Evolutionary conservation across 208 protist genomes (phyloP).

Genomic region (Crithidia brevicula): DNA sequence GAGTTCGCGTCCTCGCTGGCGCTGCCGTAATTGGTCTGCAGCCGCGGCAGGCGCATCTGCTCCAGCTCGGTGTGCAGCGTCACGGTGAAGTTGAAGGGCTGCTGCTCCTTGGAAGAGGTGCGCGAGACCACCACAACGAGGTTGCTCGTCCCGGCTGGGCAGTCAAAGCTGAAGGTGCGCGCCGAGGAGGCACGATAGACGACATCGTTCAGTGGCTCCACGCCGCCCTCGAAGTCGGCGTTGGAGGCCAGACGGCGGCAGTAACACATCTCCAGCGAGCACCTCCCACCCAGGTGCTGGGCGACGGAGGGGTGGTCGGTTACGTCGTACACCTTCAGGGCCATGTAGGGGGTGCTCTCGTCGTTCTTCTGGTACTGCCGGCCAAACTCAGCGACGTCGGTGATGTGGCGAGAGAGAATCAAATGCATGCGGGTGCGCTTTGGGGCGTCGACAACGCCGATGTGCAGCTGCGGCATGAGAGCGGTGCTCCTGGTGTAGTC

Average conservation of each 20-base stretch:
- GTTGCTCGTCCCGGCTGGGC: constrained; percentile 68
- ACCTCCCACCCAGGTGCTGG: constrained; percentile 62
- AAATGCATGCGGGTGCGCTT: constrained; percentile 79
- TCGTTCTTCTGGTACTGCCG: constrained; percentile 66
- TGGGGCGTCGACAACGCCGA: constrained; percentile 65
- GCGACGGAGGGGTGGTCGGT: constrained; percentile 75
- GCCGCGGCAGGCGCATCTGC: constrained; percentile 47
- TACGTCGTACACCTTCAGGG: constrained; percentile 79
- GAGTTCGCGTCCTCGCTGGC: constrained; percentile 26
- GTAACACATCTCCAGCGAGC: constrained; percentile 73
- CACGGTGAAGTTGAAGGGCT: constrained; percentile 77
- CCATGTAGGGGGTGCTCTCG: constrained; percentile 55
- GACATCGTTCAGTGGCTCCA: constrained; percentile 67
- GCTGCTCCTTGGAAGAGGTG: constrained; percentile 40
- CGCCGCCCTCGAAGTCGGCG: constrained; percentile 52
- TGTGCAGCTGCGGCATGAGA: constrained; percentile 78
- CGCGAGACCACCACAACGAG: constrained; percentile 73
- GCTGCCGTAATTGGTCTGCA: constrained; percentile 12
- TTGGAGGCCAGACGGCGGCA: constrained; percentile 67
- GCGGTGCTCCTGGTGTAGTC: constrained; percentile 53
- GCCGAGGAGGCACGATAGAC: constrained; percentile 63
- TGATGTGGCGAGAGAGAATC: constrained; percentile 82
- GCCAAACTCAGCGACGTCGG: constrained; percentile 61
- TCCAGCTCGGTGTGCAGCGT: constrained; percentile 84
- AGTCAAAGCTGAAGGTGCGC: constrained; percentile 83